Evolutionary conservation across 1,139 yeast species (phyloP).

Genomic region (Candida dubliniensis): DNA sequence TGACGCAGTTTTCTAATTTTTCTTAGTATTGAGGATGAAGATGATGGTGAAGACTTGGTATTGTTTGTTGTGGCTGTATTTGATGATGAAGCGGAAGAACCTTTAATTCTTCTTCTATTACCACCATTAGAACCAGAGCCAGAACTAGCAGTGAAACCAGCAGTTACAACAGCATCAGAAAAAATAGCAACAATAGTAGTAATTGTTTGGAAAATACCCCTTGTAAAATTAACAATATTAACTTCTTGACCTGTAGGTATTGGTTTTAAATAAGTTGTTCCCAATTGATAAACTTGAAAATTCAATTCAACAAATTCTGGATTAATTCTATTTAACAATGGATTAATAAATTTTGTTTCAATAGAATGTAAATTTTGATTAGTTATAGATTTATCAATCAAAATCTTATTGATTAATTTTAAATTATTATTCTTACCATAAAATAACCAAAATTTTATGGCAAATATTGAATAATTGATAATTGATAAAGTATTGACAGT

Average conservation of each 20-base stretch:
- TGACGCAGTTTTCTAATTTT: constrained; percentile 1
- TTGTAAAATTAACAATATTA: neutral
- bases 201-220: neutral
- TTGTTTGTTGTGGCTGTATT: too few species aligned
- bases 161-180: neutral
- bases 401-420: constrained; percentile 8
- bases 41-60: too few species aligned
- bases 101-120: neutral
- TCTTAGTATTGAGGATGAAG: neutral
- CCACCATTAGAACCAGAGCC: too few species aligned
- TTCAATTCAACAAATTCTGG: constrained; percentile 10
- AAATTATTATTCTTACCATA: constrained; percentile 12
- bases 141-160: too few species aligned
- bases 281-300: constrained; percentile 9
- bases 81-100: neutral
- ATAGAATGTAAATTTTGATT: neutral
- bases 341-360: constrained; percentile 9
- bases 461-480: neutral
- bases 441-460: constrained; percentile 14
- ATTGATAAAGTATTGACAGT: neutral
- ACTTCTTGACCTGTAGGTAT: neutral
- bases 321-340: constrained; percentile 5
- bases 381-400: constrained; percentile 4
- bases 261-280: constrained; percentile 10
- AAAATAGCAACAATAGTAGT: neutral